Percentiles rank a stretch among this genome's conserved stretches.
Conservation (phyloP, 495 filamentous ascomycete genomes). For the Parmelia sp. region DNA sequence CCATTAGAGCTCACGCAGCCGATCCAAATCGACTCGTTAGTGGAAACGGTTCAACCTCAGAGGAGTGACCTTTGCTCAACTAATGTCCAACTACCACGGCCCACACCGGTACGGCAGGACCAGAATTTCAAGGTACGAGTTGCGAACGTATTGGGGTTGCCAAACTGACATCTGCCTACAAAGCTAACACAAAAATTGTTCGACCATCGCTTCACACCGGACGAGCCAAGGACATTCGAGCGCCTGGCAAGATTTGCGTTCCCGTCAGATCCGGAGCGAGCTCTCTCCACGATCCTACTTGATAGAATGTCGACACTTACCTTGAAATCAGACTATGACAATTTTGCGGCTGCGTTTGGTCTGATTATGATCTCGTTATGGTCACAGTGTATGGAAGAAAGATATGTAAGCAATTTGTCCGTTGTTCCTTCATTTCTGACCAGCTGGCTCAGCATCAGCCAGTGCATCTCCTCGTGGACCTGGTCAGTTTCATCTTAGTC, state of each 20-base stretch:
- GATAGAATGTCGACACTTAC: constrained; percentile 43
- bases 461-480: constrained; percentile 51
- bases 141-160: background rate
- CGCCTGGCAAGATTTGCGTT: constrained; percentile 43
- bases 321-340: constrained; percentile 31
- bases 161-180: background rate
- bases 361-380: constrained; percentile 52
- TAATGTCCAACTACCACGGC: background rate
- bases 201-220: constrained; percentile 45
- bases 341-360: constrained; percentile 49
- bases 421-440: background rate
- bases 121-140: constrained; percentile 16
- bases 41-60: constrained; percentile 4
- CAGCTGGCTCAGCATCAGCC: constrained; percentile 35
- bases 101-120: constrained; percentile 6
- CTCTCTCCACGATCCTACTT: constrained; percentile 52
- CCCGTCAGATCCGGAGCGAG: constrained; percentile 48
- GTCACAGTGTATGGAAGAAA: constrained; percentile 55
- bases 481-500: constrained; percentile 49
- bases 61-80: background rate
- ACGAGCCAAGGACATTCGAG: constrained; percentile 51
- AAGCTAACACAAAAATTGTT: constrained; percentile 53
- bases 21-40: constrained; percentile 6
- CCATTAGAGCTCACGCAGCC: constrained; percentile 45
- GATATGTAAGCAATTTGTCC: constrained; percentile 37